Evolutionary conservation across 129 eudicot genomes (phyloP), one percentile per base, ranked within the genome.

Genomic region (Centaurea solstitialis): DNA sequence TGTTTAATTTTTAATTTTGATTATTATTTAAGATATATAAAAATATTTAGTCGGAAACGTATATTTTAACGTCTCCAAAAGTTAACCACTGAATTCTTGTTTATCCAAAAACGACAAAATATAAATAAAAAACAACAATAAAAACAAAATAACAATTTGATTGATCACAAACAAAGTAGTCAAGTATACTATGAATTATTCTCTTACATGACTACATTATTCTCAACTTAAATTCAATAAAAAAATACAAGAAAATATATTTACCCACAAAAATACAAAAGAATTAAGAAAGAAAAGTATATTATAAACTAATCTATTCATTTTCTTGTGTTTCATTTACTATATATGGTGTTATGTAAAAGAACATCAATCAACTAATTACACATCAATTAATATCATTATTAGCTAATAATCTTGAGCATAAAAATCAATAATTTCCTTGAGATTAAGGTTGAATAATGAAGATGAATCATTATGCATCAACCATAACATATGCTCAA

Each of bases 401-500:
- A 61, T 3, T 71, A 85, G 9, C 67, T 86, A 90, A 65, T 59
- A 83, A 85, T 92, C 94, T 73, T 88, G 97, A 81, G 94, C 85
- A 79, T 92, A 92, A 71, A 92, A 92, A 41, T 92, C 97, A 75
- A 92, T 79, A 68, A 92, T 90, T 69, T 92, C 97, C 33, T 79
- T 79, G 68, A 92, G 86, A 77, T 92, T 90, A 43, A 92, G 94
- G 79, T 90, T 79, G 80, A 92, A 85, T 79, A 92, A 86, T 30
- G 92, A 84, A 39, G 94, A 86, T 20, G 81, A 81, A 81, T 92
- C 97, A 88, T 92, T 92, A 76, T 87, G 75, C 92, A 92, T 88
- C 89, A 92, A 83, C 97, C 97, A 92, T 80, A 92, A 74, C 97
- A 92, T 80, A 40, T 90, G 97, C 87, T 92, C 97, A 85, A 92